Base-by-base conservation (phyloP, 192 early-diverging fungal species). In the Lunasporangiospora selenospora region DNA sequence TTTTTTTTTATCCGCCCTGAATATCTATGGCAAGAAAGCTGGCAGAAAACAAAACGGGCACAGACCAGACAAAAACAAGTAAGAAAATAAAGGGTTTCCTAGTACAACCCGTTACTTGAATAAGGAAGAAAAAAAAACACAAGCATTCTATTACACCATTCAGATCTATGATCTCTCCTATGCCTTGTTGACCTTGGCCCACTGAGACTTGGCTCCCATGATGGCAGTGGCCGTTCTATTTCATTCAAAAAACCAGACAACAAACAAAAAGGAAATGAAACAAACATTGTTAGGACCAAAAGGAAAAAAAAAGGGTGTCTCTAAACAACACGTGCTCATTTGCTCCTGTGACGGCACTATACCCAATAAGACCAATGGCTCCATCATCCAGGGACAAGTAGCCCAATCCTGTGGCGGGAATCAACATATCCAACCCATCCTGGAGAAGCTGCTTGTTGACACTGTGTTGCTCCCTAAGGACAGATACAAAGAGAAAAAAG, bases 331-430 rank as follows among this genome's bases (percentile, higher is more conserved):
- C n/a, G n/a, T n/a, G n/a, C n/a, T n/a, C n/a, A n/a, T n/a, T n/a
- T n/a, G n/a, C n/a, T 27, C 51, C 4, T 23, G 36, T 9, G 19
- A 53, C 24, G 33, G 32, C 33, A 15, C 58, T 73, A 56, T 81
- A 79, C 70, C 92, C 92, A 77, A 82, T 80, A 42, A 92, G 64
- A 36, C 90, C 92, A 60, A 92, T 73, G 31, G 86, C 59, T 32
- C 92, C 92, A 49, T 82, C 83, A 52, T 91, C 89, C 18, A 87
- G 45, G 34, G 58, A 51, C 18, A 92, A 50, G 73, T 84, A 88
- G n/a, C 87, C 88, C 21, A 92, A 64, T 23, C 73, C 78, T n/a
- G 83, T 71, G n/a, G 83, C 67, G 8, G 92, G 92, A 55, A 94
- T 81, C 34, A 86, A 58, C 42, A 88, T 76, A 70, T 94, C 92